Evolutionary conservation across 306 rosid genomes (phyloP), one percentile per base, ranked within the genome.

Genomic region (Comarum palustre): DNA sequence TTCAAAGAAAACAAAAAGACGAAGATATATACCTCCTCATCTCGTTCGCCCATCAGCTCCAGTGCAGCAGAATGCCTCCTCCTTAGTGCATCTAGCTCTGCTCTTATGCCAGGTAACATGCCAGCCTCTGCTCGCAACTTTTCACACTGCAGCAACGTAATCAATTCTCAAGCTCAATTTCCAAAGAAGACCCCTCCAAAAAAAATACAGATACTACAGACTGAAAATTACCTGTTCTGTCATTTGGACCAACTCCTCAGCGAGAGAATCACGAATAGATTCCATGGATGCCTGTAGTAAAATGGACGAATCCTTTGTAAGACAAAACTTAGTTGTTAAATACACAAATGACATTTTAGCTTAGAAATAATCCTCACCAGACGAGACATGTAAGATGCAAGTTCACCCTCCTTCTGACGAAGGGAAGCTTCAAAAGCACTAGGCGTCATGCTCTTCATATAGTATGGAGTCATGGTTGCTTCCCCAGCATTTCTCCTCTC

Each of bases 31-130:
- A 94, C 99, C 99, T 95, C 97, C 78, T 91, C 99, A 78, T 94
- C 99, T 58, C 97, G 97, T 83, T 95, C 99, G 2, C 99, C 99
- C 99, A 95, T 95, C 81, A 95, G 87, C 84, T 95, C 99, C 87
- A 95, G 79, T 16, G 99, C 99, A 78, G 99, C 89, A 78, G 96
- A 83, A 82, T 95, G 99, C 79, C 99, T 85, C 84, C 90, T 95
- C 86, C 99, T 90, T 64, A 95, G 77, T 71, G 97, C 88, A 70
- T 95, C 99, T 77, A 95, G 80, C 89, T 92, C 99, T 45, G 97
- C 96, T 50, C 85, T 84, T 74, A 95, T 83, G 75, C 99, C 93
- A 69, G 99, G 97, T 75, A 95, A 75, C 29, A 63, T 77, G 64
- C 83, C 73, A 79, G 96, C 96, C 87, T 95, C 99, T 58, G 82